Conservation (phyloP, 129 eudicot species). For the Helianthus annuus region HanXRQr2.0-SUNRISE NC_035443.2:164260781-164261280, state of each 20-base stretch:
- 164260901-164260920: no score
- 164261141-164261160: constrained; percentile 17
- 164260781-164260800: no score
- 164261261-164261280: no score
- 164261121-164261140: constrained; percentile 28
- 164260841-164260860: no score
- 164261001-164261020: constrained; percentile 48
- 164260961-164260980: no score
- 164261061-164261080: constrained; percentile 72
- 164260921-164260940: no score
- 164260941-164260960: no score
- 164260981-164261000: constrained; percentile 31
- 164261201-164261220: constrained; percentile 5
- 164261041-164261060: constrained; percentile 93
- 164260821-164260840: no score
- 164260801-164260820: not conserved
- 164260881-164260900: no score
- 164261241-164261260: constrained; percentile 57
- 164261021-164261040: constrained; percentile 43
- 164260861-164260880: no score
- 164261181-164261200: constrained; percentile 26
- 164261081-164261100: constrained; percentile 34
- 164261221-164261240: constrained; percentile 44
- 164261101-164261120: constrained; percentile 17
- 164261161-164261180: constrained; percentile 21